Evolutionary conservation across 2,329 filamentous ascomycete species (phyloP), one percentile per base, ranked within the genome.

Genomic region (Fusarium continuum): DNA sequence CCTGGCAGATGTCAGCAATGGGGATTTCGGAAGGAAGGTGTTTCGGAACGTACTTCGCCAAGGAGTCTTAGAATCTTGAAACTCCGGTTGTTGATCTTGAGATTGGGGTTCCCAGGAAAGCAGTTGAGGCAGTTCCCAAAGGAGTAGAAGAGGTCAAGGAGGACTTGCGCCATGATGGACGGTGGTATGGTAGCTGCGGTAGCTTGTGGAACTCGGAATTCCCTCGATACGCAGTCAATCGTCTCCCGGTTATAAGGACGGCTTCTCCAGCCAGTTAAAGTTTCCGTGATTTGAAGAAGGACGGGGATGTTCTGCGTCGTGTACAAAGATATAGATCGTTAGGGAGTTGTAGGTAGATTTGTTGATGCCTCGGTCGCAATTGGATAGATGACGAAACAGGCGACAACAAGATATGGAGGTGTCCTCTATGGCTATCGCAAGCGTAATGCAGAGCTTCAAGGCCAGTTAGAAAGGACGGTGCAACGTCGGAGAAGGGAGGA

Each of bases 1-100:
- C 95, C 90, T 94, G 25, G 34, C 22, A 8, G 17, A 36, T 23
- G 55, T 63, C 46, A 58, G 60, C 29, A 32, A 39, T 29, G 35
- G 36, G 23, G 10, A 17, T 6, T 25, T 25, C 29, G 29, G 22
- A 32, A 26, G 25, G n/a, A n/a, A 7, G 17, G 4, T 26, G 13
- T 5, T 23, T 28, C 14, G 19, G 10, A 23, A 41, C 82, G 69
- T 81, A 93, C 91, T 85, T 99, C 95, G 76, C 95, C 95, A 4
- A 99, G 85, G 45, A 99, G 83, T 58, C 95, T 91, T 70, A 96
- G 82, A 75, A 99, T 96, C 84, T 97, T 98, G 84, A 97, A 97
- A 79, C 88, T 95, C 61, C 93, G 89, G 73, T 85, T 91, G 78
- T 98, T 98, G 81, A 99, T 95, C 79, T 95, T 96, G 69, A 99